Evolutionary conservation across 148 eudicot species (phyloP), one percentile per base, ranked within the genome.

Genomic region (Talinum fruticosum): DNA sequence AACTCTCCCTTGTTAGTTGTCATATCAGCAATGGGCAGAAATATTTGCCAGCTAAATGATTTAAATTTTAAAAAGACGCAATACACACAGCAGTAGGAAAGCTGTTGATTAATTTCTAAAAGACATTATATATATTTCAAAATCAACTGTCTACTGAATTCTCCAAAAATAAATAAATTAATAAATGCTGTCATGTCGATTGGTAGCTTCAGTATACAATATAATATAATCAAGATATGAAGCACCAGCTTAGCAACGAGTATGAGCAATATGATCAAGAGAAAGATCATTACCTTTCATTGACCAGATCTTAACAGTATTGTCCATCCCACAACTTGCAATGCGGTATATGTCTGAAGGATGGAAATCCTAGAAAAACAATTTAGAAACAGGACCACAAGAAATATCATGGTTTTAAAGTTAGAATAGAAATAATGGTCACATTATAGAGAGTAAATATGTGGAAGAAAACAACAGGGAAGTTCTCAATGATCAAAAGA

Each of bases 301-400:
- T 73, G 99, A 96, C 99, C 99, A 96, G 74, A 96, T 96, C 82
- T 93, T 96, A 75, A 96, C 90, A 49, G 97, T 87, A 84, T 93
- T 96, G 84, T 96, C 99, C 99, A 96, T 96, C 38, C 97, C 99
- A 81, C 99, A 91, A 84, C 97, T 93, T 75, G 99, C 99, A 86
- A 93, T 62, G 18, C 66, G 66, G 28, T 93, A 88, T 79, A 91
- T 90, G 80, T 96, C 99, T 49, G 99, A 93, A 67, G 98, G 99
- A 87, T 96, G 99, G 78, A 96, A 96, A 79, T 96, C 99, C 99
- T 96, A 69, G 26, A 34, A n/a, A 70, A 37, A 49, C 29, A 29
- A 57, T 38, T 24, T 61, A 65, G 49, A 19, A 77, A 57, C 29
- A 49, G 19, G 15, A 76, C 41, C 7, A 57, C 14, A 34, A 12